These are phyloP conservation scores for Wickerhamiella nectarea DNA, from an alignment of 805 yeast species.

Conservation along the genomic window DNA sequence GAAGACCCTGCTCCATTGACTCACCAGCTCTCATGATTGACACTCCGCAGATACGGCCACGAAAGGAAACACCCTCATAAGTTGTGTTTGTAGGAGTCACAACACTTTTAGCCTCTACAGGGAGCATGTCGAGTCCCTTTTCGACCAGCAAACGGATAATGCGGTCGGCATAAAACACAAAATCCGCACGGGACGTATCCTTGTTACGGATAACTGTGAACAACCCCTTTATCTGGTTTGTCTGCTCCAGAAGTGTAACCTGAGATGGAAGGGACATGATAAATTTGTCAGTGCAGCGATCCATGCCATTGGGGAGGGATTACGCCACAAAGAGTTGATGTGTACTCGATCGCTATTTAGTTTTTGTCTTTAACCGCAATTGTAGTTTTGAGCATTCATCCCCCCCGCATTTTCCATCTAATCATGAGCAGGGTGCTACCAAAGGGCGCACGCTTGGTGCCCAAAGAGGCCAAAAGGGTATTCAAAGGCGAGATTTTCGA, in stretches of 20 bases:
- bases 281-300: not conserved
- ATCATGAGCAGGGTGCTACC: constrained; percentile 1
- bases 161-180: constrained; percentile 89
- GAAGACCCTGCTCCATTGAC: constrained; percentile 94
- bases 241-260: constrained; percentile 64
- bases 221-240: constrained; percentile 77
- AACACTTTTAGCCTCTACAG: constrained; percentile 57
- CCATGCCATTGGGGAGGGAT: no score
- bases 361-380: no score
- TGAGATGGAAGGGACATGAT: not conserved
- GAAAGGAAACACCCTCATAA: constrained; percentile 65
- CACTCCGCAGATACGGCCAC: constrained; percentile 95
- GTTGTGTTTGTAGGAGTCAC: constrained; percentile 63
- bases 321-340: no score
- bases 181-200: constrained; percentile 73
- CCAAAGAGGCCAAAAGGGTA: constrained; percentile 2
- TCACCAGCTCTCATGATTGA: constrained; percentile 98
- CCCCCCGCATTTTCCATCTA: no score
- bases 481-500: constrained; percentile 8
- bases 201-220: constrained; percentile 83
- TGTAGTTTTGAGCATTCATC: no score
- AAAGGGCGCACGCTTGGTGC: constrained; percentile 4
- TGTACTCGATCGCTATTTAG: no score
- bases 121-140: constrained; percentile 87
- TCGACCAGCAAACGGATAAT: constrained; percentile 88